Conservation (phyloP, 768 basidiomycete species). For the Lactarius sp. region DNA sequence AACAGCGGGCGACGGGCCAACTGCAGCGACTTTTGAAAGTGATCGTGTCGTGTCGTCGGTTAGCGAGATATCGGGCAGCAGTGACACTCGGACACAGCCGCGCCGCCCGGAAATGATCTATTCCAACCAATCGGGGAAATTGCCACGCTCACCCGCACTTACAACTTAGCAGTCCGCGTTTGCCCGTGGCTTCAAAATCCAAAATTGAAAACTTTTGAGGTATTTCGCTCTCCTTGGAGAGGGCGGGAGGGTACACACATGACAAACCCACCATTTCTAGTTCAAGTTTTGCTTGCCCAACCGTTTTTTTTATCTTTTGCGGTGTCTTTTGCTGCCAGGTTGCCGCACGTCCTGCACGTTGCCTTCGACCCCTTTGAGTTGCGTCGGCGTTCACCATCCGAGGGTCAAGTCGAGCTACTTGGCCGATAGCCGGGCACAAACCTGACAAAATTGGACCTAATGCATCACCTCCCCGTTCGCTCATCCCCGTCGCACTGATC, state of each 20-base stretch:
- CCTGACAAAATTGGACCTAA: constrained; percentile 14
- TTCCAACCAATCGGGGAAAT: background rate
- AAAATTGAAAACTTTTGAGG: background rate
- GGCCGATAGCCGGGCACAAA: constrained; percentile 4
- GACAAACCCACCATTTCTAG: background rate
- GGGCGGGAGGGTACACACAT: too few relatives aligned
- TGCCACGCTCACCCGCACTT: background rate
- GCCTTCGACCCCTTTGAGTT: constrained; percentile 9
- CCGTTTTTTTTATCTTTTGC: background rate
- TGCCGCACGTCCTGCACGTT: constrained; percentile 22
- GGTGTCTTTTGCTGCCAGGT: background rate
- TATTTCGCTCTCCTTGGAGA: background rate
- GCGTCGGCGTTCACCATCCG: constrained; percentile 6
- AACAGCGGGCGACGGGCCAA: constrained; percentile 2
- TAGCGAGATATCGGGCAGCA: background rate
- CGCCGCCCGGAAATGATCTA: constrained; percentile 8
- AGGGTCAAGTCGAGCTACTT: background rate
- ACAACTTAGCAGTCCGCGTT: background rate
- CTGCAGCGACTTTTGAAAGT: background rate
- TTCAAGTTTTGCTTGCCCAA: background rate
- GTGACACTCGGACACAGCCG: background rate
- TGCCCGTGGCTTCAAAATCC: background rate
- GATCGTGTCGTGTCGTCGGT: constrained; percentile 6
- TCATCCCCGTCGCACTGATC: constrained; percentile 4
- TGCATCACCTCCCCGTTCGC: background rate